Evolutionary conservation across 2,329 filamentous ascomycete species (phyloP).

Genomic region (Apiospora arundinis): DNA sequence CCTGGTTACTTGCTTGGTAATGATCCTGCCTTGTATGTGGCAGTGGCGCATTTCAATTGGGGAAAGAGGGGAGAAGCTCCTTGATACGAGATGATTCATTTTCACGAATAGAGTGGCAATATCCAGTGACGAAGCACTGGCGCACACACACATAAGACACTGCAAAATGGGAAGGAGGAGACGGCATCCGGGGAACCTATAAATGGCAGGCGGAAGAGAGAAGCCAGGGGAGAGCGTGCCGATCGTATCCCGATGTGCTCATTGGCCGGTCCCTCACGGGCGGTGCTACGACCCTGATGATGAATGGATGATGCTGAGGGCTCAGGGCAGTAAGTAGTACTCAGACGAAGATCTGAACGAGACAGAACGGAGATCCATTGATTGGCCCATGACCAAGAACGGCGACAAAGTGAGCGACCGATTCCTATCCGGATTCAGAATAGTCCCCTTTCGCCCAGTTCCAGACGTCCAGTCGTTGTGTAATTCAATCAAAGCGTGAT

Average conservation of each 20-base stretch:
- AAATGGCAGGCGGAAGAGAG: constrained; percentile 14
- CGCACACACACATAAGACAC: not conserved
- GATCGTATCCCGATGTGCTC: constrained; percentile 10
- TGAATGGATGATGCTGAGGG: not conserved
- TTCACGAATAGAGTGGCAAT: constrained; percentile 2
- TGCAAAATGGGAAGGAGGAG: not conserved
- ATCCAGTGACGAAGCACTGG: not conserved
- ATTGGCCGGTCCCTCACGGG: not conserved
- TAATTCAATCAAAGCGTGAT: not conserved
- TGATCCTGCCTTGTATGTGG: too few species aligned
- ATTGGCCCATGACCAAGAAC: not conserved
- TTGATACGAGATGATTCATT: not conserved
- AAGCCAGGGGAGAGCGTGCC: not conserved
- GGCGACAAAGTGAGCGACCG: not conserved
- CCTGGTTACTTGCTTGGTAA: too few species aligned
- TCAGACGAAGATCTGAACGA: not conserved
- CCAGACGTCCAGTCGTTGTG: too few species aligned
- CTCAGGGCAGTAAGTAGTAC: too few species aligned
- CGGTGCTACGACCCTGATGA: not conserved
- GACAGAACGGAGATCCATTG: not conserved
- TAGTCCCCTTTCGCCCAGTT: not conserved
- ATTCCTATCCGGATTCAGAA: not conserved
- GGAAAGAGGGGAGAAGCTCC: not conserved
- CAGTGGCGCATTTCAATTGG: not conserved
- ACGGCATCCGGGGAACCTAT: not conserved